A percentile compares a stretch with the other conserved stretches of the same genome.
phyloP scores from a whole-genome alignment of 345 rosid species.

The Nephelium lappaceum region DNA sequence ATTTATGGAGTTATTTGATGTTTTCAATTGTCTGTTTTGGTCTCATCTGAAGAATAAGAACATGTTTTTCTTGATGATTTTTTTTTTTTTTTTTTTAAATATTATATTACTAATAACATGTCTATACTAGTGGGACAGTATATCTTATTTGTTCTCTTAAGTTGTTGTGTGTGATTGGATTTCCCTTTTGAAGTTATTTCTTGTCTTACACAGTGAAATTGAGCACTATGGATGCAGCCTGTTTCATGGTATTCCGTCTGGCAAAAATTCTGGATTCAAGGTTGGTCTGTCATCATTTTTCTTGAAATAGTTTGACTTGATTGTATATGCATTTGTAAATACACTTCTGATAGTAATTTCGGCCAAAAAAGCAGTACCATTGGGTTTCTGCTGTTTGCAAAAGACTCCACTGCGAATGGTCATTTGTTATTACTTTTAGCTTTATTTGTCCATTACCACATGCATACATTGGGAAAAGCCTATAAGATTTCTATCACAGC shows the following conservation, averaged over 20 bases:
- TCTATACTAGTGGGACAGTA: neutral
- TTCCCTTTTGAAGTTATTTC: conserved; percentile 8
- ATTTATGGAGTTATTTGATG: conserved; percentile 15
- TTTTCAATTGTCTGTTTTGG: conserved; percentile 4
- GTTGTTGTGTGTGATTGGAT: neutral
- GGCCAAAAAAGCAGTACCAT: neutral
- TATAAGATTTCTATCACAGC: too few species aligned
- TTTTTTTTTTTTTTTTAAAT: neutral
- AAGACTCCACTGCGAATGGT: neutral
- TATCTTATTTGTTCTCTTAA: neutral
- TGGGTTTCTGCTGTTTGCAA: neutral
- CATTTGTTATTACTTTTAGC: neutral
- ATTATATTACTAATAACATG: neutral
- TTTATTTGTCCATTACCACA: neutral
- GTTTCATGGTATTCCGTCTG: conserved; percentile 78
- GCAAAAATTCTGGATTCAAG: conserved; percentile 84
- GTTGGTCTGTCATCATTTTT: conserved; percentile 36
- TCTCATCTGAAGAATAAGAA: neutral
- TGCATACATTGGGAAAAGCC: neutral
- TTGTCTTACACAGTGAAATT: conserved; percentile 65
- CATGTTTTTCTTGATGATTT: neutral
- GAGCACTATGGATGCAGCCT: conserved; percentile 76
- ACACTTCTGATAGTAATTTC: neutral
- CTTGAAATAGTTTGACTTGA: conserved; percentile 13
- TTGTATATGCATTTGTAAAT: neutral